Percentiles rank a stretch among this genome's conserved stretches.
These are phyloP conservation scores for Solanum hybrid DNA, from an alignment of 305 asterid genomes.

Conservation along the genomic window DNA sequence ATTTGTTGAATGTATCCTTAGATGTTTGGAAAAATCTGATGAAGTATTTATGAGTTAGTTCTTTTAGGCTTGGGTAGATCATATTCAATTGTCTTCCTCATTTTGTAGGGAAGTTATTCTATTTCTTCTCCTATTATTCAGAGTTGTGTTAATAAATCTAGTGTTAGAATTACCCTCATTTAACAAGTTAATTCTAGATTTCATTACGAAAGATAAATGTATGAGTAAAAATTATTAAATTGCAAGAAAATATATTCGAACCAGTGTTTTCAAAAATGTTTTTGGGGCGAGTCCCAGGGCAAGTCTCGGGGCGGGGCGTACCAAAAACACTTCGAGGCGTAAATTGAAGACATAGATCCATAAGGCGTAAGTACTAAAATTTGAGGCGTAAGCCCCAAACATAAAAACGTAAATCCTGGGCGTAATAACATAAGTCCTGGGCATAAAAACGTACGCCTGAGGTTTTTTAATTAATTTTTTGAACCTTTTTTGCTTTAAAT, in stretches of 20 bases:
- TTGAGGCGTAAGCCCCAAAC: no score
- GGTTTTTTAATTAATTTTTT: no score
- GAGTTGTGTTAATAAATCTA: background rate
- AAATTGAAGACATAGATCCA: no score
- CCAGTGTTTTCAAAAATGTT: no score
- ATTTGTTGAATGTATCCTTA: background rate
- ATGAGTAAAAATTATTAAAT: background rate
- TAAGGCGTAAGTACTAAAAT: no score
- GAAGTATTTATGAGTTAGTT: background rate
- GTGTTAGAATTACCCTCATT: background rate
- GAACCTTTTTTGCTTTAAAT: no score
- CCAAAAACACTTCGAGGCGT: no score
- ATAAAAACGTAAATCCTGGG: no score
- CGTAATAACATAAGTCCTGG: no score
- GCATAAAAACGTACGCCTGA: no score
- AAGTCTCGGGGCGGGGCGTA: no score
- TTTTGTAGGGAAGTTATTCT: background rate
- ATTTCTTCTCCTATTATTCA: background rate
- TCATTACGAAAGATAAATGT: background rate
- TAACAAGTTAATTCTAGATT: background rate
- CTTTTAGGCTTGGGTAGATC: background rate
- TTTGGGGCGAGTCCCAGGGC: no score
- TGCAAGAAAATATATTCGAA: background rate
- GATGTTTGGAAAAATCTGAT: background rate
- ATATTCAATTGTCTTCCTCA: background rate